Evolutionary conservation across 225 moss, liverwort and hornwort genomes (phyloP), one percentile per base, ranked within the genome.

Genomic region (Physcomitrellopsis africana): DNA sequence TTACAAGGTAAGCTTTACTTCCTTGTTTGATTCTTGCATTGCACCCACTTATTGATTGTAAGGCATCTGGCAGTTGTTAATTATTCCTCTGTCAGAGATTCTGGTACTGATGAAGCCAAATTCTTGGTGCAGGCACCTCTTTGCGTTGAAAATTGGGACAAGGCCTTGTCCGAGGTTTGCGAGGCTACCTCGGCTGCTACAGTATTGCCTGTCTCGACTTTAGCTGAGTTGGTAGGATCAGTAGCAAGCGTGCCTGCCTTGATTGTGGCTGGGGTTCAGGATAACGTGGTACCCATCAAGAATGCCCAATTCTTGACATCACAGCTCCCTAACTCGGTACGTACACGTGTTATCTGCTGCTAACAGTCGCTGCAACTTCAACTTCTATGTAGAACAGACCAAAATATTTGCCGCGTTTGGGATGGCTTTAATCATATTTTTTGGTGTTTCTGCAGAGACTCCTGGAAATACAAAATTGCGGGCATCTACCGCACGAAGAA

Each of bases 401-500:
- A 32, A 11, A 2, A 1, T n/a, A 3, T 19, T 20, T 68, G 23
- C 23, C 62, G 2, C 10, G 5, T 14, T 1, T 17, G n/a, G 8
- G 0, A 8, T 57, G 17, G 20, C 52, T 48, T 19, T 20, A 73
- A 27, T 80, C 42, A 13, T 2, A 20, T 23, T 7, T 44, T 1
- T 1, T 74, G 17, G 23, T 67, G 9, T 63, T 46, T 37, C 10
- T 76, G 69, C 88, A 88, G 88, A 83, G 88, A 67, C 76, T 88
- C 18, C 81, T 85, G 66, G 85, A 67, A 27, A 79, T 85, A 46
- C 88, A 85, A 42, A 80, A 70, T 53, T 88, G 83, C 74, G 88
- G 85, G 23, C 88, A 88, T 64, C 63, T 88, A 12, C 88, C 88
- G 17, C 88, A 88, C 13, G 88, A 88, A 76, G 88, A 88, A 63